Conservation (phyloP, 768 basidiomycete species). For the Pulveroboletus sp. region DNA sequence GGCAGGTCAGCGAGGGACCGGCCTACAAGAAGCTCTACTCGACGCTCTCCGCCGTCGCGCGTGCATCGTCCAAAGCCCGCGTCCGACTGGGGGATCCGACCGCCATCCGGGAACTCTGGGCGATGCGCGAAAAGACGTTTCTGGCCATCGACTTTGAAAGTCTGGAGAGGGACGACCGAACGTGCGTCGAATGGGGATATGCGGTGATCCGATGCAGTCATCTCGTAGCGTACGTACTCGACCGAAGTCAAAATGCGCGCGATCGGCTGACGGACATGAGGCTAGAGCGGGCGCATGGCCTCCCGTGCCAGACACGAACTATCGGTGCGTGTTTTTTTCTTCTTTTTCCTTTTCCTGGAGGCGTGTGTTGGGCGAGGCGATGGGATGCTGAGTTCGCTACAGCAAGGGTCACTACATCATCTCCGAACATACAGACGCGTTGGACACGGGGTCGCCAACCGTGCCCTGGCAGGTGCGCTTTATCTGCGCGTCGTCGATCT, state of each 20-base stretch:
- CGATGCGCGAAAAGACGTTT: conserved; percentile 65
- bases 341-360: too few relatives aligned
- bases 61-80: conserved; percentile 62
- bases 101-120: conserved; percentile 66
- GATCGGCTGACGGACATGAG: background rate
- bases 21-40: conserved; percentile 67
- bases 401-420: conserved; percentile 72
- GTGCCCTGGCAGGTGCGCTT: conserved; percentile 67
- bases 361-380: background rate
- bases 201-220: conserved; percentile 72
- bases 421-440: conserved; percentile 60
- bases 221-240: conserved; percentile 55
- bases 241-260: background rate
- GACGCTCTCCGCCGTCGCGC: conserved; percentile 64
- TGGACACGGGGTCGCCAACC: conserved; percentile 60
- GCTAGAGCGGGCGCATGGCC: conserved; percentile 69
- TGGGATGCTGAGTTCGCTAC: conserved; percentile 8
- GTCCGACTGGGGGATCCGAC: conserved; percentile 63
- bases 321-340: conserved; percentile 52
- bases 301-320: conserved; percentile 69
- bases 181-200: conserved; percentile 78
- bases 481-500: conserved; percentile 7
- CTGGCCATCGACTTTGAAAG: conserved; percentile 72
- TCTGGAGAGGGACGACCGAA: conserved; percentile 66
- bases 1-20: conserved; percentile 62